Evolutionary conservation across 176 grass and related monocot genomes (phyloP).

Genomic region (Ensete ventricosum): DNA sequence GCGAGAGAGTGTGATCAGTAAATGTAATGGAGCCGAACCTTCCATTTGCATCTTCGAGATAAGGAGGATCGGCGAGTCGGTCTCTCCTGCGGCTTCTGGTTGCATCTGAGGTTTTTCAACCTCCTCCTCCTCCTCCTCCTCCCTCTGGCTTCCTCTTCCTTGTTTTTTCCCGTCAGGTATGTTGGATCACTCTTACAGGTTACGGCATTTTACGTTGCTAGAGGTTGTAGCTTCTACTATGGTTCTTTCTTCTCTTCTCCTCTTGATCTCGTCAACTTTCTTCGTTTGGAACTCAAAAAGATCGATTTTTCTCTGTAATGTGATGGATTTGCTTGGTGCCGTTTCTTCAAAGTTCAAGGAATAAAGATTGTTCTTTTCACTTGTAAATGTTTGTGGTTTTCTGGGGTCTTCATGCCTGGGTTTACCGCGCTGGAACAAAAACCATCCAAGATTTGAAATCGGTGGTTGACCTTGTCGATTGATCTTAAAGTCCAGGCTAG

Average conservation of each 20-base stretch:
- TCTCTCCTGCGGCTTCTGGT: not conserved
- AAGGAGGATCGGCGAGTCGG: not conserved
- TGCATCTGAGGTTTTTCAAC: not conserved
- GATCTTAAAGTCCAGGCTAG: not conserved
- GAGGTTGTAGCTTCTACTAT: not conserved
- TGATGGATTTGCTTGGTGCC: too few species aligned
- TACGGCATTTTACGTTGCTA: not conserved
- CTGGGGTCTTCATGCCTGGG: not conserved
- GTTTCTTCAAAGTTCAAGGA: not conserved
- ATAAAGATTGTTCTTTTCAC: not conserved
- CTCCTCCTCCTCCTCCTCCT: not conserved
- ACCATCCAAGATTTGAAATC: not conserved
- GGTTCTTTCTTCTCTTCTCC: not conserved
- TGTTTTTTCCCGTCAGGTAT: not conserved
- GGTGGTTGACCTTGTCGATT: not conserved
- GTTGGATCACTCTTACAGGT: not conserved
- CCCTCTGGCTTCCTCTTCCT: not conserved
- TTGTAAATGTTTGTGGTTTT: not conserved
- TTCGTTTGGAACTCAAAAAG: not conserved
- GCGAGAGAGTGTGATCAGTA: not conserved
- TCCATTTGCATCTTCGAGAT: not conserved
- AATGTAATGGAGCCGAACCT: not conserved
- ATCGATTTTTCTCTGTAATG: not conserved
- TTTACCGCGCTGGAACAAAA: not conserved
- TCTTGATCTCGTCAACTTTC: not conserved